Evolutionary conservation across 192 early-diverging fungal species (phyloP).

Genomic region (Coemansia sp.): DNA sequence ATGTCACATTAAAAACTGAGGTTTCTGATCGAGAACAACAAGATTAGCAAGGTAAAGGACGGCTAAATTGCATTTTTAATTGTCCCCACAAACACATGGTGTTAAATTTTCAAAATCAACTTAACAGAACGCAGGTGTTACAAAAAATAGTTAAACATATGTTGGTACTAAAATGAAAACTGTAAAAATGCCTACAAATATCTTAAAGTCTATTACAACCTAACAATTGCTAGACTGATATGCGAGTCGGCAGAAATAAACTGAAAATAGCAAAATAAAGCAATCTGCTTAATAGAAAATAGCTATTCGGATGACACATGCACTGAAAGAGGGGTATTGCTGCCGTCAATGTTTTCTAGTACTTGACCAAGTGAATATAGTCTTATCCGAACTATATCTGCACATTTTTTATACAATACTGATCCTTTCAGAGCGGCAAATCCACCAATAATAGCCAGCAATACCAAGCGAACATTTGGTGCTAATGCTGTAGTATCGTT

Average conservation of each 20-base stretch:
- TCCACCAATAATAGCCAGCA: neutral
- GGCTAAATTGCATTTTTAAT: no score
- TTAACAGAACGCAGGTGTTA: no score
- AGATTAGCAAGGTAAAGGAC: neutral
- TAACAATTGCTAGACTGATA: neutral
- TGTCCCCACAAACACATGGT: no score
- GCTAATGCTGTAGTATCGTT: slow-evolving; percentile 2
- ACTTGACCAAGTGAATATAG: neutral
- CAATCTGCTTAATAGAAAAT: no score
- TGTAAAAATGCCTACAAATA: neutral
- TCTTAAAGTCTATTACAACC: neutral
- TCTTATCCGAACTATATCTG: neutral
- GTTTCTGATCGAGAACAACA: neutral
- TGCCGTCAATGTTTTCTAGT: slow-evolving; percentile 17
- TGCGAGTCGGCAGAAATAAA: neutral
- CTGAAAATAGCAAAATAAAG: neutral
- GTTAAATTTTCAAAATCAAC: no score
- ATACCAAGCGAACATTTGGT: neutral
- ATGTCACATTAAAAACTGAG: neutral
- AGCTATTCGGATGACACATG: neutral
- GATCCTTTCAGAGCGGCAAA: neutral
- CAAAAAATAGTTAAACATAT: no score
- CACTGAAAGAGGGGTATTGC: neutral
- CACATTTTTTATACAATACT: neutral
- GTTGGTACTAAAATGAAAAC: neutral